Evolutionary conservation across 768 basidiomycete genomes (phyloP).

Genomic region (Termitomyces titanicus): DNA sequence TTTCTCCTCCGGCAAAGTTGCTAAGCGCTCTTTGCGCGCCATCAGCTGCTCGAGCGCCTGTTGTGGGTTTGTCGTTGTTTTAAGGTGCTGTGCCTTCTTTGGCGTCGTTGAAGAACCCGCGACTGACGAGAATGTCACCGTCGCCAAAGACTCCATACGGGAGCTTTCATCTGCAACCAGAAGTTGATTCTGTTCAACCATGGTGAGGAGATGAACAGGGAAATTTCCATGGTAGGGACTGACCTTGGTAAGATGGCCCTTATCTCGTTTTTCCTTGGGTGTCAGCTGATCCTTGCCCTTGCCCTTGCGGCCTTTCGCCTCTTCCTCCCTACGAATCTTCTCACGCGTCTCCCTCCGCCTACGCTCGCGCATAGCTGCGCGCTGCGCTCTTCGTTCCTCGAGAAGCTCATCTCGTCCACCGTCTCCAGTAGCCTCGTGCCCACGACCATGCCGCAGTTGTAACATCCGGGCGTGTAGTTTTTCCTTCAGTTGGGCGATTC

Average conservation of each 20-base stretch:
- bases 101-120: conserved; percentile 43
- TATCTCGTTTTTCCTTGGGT: conserved; percentile 29
- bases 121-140: conserved; percentile 65
- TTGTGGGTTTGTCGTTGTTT: conserved; percentile 75
- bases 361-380: conserved; percentile 81
- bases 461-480: conserved; percentile 78
- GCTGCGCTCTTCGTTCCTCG: conserved; percentile 71
- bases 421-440: conserved; percentile 14
- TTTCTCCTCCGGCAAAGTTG: conserved; percentile 77
- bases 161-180: conserved; percentile 57
- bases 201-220: conserved; percentile 1
- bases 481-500: conserved; percentile 61
- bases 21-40: conserved; percentile 74
- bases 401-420: conserved; percentile 78
- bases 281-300: conserved; percentile 36
- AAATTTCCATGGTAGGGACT: neutral
- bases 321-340: conserved; percentile 67
- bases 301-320: conserved; percentile 48
- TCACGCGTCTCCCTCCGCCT: conserved; percentile 84
- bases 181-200: conserved; percentile 52
- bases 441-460: conserved; percentile 46
- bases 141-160: conserved; percentile 40
- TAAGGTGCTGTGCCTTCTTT: conserved; percentile 51
- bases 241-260: conserved; percentile 55
- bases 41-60: conserved; percentile 83